Evolutionary conservation across 2,329 filamentous ascomycete species (phyloP).

Genomic region (Clonostachys solani): DNA sequence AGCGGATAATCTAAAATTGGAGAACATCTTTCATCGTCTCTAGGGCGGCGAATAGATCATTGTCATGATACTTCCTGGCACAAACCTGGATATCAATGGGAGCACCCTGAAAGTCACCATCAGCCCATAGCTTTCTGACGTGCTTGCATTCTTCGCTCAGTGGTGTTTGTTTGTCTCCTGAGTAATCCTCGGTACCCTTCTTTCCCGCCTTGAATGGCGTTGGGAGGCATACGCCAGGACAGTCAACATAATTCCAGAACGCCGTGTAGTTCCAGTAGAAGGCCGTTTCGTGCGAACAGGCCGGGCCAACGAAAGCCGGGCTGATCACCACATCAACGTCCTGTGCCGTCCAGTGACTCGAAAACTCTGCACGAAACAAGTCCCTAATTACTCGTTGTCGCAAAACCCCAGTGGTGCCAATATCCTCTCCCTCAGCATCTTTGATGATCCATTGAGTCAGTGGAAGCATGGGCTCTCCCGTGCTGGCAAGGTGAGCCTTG

Average conservation of each 20-base stretch:
- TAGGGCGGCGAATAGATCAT: conserved; percentile 20
- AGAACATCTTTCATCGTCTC: conserved; percentile 6
- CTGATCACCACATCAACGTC: conserved; percentile 28
- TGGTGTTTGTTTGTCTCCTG: conserved; percentile 7
- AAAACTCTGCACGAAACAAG: conserved; percentile 21
- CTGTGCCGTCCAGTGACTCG: conserved; percentile 24
- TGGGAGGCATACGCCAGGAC: conserved; percentile 25
- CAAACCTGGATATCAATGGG: conserved; percentile 25
- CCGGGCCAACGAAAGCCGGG: conserved; percentile 28
- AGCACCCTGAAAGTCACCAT: conserved; percentile 25
- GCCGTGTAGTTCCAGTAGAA: conserved; percentile 30
- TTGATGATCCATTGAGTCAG: too few species aligned
- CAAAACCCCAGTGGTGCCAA: too few species aligned
- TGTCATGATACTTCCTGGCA: conserved; percentile 26
- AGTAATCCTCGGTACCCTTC: conserved; percentile 17
- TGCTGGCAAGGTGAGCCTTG: too few species aligned
- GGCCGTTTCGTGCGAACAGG: conserved; percentile 25
- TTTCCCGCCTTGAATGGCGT: conserved; percentile 24
- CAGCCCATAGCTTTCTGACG: conserved; percentile 21
- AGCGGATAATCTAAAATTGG: neutral
- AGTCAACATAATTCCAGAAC: conserved; percentile 30
- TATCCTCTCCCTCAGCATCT: too few species aligned
- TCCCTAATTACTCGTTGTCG: conserved; percentile 10
- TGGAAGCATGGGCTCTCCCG: too few species aligned
- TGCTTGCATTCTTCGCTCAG: conserved; percentile 20